phyloP scores from a whole-genome alignment of 768 basidiomycete species.

The Kwoniella sp. region DNA sequence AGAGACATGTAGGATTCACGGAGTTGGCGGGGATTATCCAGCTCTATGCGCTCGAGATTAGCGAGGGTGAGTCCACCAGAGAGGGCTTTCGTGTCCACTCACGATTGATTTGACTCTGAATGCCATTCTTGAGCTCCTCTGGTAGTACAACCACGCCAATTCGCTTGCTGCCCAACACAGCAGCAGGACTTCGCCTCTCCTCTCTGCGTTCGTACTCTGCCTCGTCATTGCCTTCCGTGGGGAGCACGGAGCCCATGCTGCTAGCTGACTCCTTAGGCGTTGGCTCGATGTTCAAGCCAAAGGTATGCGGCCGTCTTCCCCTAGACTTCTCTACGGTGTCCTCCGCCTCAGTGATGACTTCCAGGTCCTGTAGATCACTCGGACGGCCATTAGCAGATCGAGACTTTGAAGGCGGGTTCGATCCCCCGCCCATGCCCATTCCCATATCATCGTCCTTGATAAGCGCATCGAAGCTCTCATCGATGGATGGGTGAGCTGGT shows the following conservation, averaged over 20 bases:
- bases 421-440: slow-evolving; percentile 15
- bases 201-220: slow-evolving; percentile 14
- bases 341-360: no score
- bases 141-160: slow-evolving; percentile 71
- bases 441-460: slow-evolving; percentile 12
- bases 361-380: no score
- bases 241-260: not conserved
- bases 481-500: not conserved
- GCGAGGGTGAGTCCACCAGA: not conserved
- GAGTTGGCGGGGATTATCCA: slow-evolving; percentile 11
- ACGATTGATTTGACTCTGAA: slow-evolving; percentile 62
- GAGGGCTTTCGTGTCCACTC: slow-evolving; percentile 4
- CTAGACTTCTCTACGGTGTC: no score
- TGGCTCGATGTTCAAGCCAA: no score
- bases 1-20: slow-evolving; percentile 13
- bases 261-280: not conserved
- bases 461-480: slow-evolving; percentile 13
- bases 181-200: slow-evolving; percentile 70
- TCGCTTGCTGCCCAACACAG: slow-evolving; percentile 68
- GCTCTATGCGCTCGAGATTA: not conserved
- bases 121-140: slow-evolving; percentile 63
- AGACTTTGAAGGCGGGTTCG: no score
- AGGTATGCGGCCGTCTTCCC: no score
- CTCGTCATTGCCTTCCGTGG: slow-evolving; percentile 13
- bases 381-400: no score